A percentile compares a stretch with the other conserved stretches of the same genome.
Conservation (phyloP, 2,329 filamentous ascomycete species). For the Arachnomyces sp. region DNA sequence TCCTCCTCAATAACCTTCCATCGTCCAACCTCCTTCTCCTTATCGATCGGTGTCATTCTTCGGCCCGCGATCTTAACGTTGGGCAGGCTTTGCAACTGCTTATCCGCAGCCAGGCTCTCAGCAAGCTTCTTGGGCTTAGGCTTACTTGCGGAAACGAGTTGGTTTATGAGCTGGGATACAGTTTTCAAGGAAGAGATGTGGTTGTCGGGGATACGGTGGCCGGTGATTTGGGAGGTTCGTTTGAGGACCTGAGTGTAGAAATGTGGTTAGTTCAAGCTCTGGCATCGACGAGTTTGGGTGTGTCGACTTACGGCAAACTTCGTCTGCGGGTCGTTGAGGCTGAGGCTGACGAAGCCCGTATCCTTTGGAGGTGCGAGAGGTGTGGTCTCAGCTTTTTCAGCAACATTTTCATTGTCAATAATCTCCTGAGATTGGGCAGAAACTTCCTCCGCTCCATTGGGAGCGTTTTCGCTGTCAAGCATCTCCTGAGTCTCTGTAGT, state of each 20-base stretch:
- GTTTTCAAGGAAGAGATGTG: constrained; percentile 51
- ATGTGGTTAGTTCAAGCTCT: not conserved
- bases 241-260: constrained; percentile 59
- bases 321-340: constrained; percentile 49
- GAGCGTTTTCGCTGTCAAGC: constrained; percentile 2
- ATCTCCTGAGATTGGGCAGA: too few relatives aligned
- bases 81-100: constrained; percentile 45
- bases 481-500: constrained; percentile 2
- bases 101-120: constrained; percentile 44
- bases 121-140: constrained; percentile 50
- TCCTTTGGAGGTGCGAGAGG: constrained; percentile 22
- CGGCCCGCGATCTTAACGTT: constrained; percentile 63
- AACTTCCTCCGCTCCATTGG: too few relatives aligned
- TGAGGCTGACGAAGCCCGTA: constrained; percentile 49
- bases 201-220: constrained; percentile 63
- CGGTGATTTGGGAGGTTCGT: constrained; percentile 72
- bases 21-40: constrained; percentile 62
- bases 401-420: constrained; percentile 1
- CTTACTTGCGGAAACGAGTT: constrained; percentile 33
- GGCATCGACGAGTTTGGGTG: not conserved
- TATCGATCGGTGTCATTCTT: constrained; percentile 62
- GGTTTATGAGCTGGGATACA: constrained; percentile 46
- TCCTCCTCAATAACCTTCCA: constrained; percentile 74
- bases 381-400: constrained; percentile 5
- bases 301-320: constrained; percentile 63